Evolutionary conservation across 441 rosid genomes (phyloP).

Genomic region (Sinapis alba): DNA sequence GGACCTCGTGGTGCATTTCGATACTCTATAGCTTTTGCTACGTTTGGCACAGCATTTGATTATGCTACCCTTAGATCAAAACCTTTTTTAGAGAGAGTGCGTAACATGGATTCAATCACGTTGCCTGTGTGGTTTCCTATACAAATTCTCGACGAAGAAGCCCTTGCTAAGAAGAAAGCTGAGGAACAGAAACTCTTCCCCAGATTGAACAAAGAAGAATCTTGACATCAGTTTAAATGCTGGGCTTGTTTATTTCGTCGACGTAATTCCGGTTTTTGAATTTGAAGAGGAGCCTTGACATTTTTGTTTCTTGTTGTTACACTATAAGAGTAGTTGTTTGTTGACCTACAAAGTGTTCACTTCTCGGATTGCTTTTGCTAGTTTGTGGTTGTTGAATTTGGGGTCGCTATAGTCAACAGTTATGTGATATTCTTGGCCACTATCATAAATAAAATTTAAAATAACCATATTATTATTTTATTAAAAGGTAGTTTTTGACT

Average conservation of each 20-base stretch:
- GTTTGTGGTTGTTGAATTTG: neutral
- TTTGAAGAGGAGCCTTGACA: neutral
- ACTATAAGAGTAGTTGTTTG: neutral
- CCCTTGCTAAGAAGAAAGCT: constrained; percentile 74
- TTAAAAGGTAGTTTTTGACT: no score
- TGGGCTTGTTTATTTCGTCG: neutral
- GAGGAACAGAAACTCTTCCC: constrained; percentile 59
- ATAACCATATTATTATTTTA: no score
- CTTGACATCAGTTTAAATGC: constrained; percentile 34
- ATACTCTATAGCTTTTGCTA: constrained; percentile 66
- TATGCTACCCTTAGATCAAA: constrained; percentile 55
- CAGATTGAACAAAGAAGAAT: constrained; percentile 71
- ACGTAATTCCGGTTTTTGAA: neutral
- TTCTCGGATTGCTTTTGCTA: neutral
- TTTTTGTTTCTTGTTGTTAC: neutral
- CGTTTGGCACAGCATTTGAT: constrained; percentile 67
- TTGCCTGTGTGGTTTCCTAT: constrained; percentile 91
- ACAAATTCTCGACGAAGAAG: constrained; percentile 81
- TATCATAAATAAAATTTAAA: no score
- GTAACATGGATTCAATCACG: constrained; percentile 47
- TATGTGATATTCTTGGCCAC: no score
- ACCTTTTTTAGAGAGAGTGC: constrained; percentile 41
- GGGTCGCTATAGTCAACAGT: neutral
- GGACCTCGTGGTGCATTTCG: constrained; percentile 76
- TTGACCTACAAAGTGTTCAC: neutral